A percentile compares a stretch with the other conserved stretches of the same genome.
Evolutionary conservation across 345 rosid genomes (phyloP).

Genomic region (Populus ilicifolia): DNA sequence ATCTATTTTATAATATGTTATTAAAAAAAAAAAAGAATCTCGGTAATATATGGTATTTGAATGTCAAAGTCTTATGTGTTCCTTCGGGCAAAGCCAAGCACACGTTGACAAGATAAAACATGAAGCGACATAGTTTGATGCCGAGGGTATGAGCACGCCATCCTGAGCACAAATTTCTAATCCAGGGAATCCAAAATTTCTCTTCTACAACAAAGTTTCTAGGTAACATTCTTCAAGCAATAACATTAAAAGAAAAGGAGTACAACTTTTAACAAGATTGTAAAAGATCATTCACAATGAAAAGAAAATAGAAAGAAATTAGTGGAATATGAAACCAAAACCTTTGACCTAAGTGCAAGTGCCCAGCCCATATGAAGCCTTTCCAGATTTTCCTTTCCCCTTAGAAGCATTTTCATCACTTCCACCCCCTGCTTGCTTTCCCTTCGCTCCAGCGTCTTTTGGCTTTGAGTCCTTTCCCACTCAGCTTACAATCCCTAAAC

Average conservation of each 20-base stretch:
- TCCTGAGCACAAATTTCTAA: background rate
- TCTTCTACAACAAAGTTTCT: background rate
- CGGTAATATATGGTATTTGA: background rate
- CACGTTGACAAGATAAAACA: background rate
- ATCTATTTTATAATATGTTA: too few species aligned
- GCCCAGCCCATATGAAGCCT: slow-evolving; percentile 83
- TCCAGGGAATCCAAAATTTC: background rate
- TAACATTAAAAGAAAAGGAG: background rate
- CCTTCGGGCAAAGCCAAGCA: background rate
- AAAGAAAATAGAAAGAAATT: background rate
- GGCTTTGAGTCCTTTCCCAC: slow-evolving; percentile 71
- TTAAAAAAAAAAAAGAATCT: background rate
- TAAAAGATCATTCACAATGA: background rate
- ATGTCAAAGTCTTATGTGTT: background rate
- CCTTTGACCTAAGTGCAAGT: slow-evolving; percentile 99
- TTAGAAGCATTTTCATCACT: slow-evolving; percentile 65
- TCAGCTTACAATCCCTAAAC: background rate
- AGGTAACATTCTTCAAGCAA: background rate
- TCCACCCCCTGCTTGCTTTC: slow-evolving; percentile 69
- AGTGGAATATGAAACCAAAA: slow-evolving; percentile 10
- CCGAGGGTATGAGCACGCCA: background rate
- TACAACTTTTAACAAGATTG: background rate
- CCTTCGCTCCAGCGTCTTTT: slow-evolving; percentile 63
- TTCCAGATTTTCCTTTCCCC: slow-evolving; percentile 93
- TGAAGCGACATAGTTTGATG: background rate